Conservation (phyloP, 169 alveolate species). For the Amoebophrya sp. region DNA sequence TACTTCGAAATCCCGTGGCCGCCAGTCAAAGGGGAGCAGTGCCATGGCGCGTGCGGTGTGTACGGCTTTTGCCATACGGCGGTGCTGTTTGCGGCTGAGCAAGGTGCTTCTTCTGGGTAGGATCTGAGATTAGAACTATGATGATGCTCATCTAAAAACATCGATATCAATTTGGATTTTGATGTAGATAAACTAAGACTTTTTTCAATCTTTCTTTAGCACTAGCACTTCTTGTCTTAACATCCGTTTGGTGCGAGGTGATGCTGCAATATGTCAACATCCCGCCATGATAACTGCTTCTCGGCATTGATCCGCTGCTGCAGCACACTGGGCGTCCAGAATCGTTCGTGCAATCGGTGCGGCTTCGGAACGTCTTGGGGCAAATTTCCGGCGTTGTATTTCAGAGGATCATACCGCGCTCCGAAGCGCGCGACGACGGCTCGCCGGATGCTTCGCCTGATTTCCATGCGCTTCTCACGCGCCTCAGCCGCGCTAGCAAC, state of each 20-base stretch:
- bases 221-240: too few species aligned
- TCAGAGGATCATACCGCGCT: not conserved
- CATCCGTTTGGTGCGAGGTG: constrained; percentile 7
- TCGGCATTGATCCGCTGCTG: not conserved
- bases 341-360: not conserved
- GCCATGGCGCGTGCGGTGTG: not conserved
- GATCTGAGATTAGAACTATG: too few species aligned
- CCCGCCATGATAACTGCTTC: not conserved
- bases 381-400: not conserved
- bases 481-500: not conserved
- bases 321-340: not conserved
- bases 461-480: not conserved
- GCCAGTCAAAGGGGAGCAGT: constrained; percentile 10
- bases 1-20: not conserved
- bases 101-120: not conserved
- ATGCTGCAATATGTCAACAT: not conserved
- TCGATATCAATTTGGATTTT: too few species aligned
- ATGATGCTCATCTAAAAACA: too few species aligned
- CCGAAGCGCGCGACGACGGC: not conserved
- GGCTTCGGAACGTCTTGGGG: constrained; percentile 15
- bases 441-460: not conserved
- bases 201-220: too few species aligned
- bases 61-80: not conserved
- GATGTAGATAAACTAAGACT: too few species aligned
- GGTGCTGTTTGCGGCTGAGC: not conserved